These are phyloP conservation scores for Fusarium brevicatenulatum DNA, from an alignment of 2,329 filamentous ascomycete species.

Conservation along the genomic window DNA sequence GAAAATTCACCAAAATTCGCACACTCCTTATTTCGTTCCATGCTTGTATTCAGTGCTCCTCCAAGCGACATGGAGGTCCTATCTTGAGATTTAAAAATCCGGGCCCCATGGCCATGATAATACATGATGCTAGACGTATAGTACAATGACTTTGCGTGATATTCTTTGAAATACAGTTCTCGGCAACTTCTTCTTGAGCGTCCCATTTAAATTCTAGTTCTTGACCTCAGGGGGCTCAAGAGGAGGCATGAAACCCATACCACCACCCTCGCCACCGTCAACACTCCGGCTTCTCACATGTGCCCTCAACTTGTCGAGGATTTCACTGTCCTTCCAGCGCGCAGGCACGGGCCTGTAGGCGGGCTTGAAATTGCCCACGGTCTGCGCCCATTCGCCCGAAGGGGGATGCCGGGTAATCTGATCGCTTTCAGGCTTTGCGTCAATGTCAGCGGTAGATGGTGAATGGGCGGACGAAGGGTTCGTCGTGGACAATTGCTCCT, in stretches of 20 bases:
- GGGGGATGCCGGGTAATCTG: conserved; percentile 51
- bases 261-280: conserved; percentile 52
- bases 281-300: conserved; percentile 77
- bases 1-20: neutral
- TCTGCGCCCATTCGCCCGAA: conserved; percentile 93
- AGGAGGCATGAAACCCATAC: conserved; percentile 69
- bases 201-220: neutral
- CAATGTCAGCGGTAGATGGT: conserved; percentile 20
- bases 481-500: conserved; percentile 61
- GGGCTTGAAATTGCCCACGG: conserved; percentile 91
- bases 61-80: neutral
- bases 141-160: conserved; percentile 17
- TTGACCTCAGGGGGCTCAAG: conserved; percentile 44
- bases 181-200: neutral
- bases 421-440: conserved; percentile 42
- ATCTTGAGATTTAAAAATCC: conserved; percentile 7
- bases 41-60: neutral
- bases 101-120: conserved; percentile 13
- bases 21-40: neutral
- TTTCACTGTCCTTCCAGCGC: conserved; percentile 85
- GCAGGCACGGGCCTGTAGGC: conserved; percentile 89
- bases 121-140: conserved; percentile 26
- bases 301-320: conserved; percentile 77
- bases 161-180: neutral
- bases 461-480: conserved; percentile 46